Conservation (phyloP, 1,284 basidiomycete species). For the Rhodotorula sp. region DNA sequence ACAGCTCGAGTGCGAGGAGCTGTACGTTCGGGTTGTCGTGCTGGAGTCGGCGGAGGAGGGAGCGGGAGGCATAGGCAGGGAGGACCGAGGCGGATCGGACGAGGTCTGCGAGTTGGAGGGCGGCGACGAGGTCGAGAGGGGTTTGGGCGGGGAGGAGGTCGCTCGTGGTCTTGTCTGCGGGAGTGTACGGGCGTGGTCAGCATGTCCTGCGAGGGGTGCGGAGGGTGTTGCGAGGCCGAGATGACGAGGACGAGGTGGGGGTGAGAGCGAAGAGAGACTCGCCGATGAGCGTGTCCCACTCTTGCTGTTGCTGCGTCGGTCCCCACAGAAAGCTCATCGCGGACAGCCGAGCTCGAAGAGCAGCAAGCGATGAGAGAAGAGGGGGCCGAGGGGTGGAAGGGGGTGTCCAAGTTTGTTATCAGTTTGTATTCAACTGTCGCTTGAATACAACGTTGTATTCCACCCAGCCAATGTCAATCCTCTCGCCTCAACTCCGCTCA, state of each 20-base stretch:
- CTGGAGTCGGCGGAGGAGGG: conserved; percentile 79
- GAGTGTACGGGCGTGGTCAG: neutral
- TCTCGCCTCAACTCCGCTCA: too few relatives aligned
- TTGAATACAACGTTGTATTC: too few relatives aligned
- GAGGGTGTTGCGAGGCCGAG: neutral
- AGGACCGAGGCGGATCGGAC: conserved; percentile 86
- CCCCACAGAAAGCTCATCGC: conserved; percentile 36
- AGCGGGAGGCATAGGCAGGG: conserved; percentile 82
- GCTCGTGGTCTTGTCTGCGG: conserved; percentile 81
- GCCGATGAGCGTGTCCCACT: conserved; percentile 36
- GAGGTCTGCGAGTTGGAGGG: conserved; percentile 94
- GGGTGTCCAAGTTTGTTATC: too few relatives aligned
- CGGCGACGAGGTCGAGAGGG: conserved; percentile 54
- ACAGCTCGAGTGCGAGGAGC: conserved; percentile 52
- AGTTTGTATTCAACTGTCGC: too few relatives aligned
- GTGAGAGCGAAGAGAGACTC: neutral
- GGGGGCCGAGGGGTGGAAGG: too few relatives aligned
- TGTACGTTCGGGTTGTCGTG: conserved; percentile 85
- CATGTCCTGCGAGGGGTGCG: neutral
- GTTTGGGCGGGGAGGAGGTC: conserved; percentile 69
- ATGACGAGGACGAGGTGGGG: neutral
- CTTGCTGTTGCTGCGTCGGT: conserved; percentile 6
- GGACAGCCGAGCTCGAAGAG: too few relatives aligned
- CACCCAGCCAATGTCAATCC: too few relatives aligned
- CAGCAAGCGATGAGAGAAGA: neutral